These are phyloP conservation scores for Penicillium sp. DNA, from an alignment of 2,329 filamentous ascomycete species.

Conservation along the genomic window DNA sequence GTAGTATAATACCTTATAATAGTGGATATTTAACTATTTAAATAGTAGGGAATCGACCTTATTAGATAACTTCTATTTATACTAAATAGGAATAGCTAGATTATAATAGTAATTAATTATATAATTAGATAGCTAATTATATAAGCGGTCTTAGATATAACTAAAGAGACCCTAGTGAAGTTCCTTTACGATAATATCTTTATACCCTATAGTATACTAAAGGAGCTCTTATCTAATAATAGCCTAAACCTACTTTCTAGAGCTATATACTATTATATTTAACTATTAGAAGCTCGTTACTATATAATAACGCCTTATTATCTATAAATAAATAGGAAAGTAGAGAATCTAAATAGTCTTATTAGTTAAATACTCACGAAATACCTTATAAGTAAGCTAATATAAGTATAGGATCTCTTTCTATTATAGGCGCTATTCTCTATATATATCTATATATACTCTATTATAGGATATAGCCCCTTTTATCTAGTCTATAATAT, in stretches of 20 bases:
- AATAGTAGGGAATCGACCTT: not conserved
- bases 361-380: conserved; percentile 3
- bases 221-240: not conserved
- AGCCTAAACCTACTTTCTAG: not conserved
- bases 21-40: not conserved
- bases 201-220: not conserved
- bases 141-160: not conserved
- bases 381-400: conserved; percentile 8
- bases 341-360: conserved; percentile 10
- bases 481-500: not conserved
- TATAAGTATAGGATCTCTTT: conserved; percentile 2
- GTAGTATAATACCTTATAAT: not conserved
- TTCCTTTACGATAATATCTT: not conserved
- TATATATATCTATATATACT: not conserved
- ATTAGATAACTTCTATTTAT: not conserved
- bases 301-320: conserved; percentile 1
- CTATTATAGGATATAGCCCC: not conserved
- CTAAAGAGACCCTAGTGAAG: not conserved
- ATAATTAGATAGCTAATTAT: not conserved
- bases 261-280: not conserved
- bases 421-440: not conserved
- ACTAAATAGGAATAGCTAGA: not conserved
- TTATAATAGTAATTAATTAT: not conserved
- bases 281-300: not conserved
- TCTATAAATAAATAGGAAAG: conserved; percentile 2